Evolutionary conservation across 176 grass and related monocot species (phyloP).

Genomic region (Rhynchospora breviuscula): DNA sequence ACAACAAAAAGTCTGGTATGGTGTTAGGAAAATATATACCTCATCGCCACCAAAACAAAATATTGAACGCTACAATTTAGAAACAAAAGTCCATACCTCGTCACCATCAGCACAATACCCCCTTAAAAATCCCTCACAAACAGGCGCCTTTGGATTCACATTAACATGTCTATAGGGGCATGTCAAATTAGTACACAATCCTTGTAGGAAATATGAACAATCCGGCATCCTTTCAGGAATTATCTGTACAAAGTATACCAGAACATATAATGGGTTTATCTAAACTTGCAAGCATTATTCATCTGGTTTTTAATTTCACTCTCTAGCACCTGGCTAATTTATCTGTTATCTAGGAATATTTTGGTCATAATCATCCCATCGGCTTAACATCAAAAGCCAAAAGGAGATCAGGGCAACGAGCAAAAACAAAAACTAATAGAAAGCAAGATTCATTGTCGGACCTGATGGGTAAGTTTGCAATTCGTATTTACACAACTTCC

Average conservation of each 20-base stretch:
- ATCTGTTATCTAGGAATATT: not conserved
- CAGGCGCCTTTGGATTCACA: slow-evolving; percentile 65
- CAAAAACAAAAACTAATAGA: slow-evolving; percentile 7
- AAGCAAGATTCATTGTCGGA: slow-evolving; percentile 43
- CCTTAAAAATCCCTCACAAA: slow-evolving; percentile 84
- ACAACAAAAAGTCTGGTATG: not conserved
- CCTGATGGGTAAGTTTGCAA: slow-evolving; percentile 97
- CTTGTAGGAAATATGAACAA: slow-evolving; percentile 96
- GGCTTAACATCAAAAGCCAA: not conserved
- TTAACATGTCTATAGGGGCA: slow-evolving; percentile 99
- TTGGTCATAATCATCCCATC: not conserved
- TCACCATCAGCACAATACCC: slow-evolving; percentile 90
- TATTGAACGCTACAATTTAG: not conserved
- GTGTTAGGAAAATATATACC: not conserved
- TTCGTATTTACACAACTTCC: slow-evolving; percentile 66
- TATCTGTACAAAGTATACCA: slow-evolving; percentile 44
- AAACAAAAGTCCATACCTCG: slow-evolving; percentile 53
- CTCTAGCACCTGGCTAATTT: not conserved
- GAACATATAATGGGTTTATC: slow-evolving; percentile 1
- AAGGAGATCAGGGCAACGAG: slow-evolving; percentile 8
- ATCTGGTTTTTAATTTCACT: not conserved
- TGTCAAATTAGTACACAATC: slow-evolving; percentile 71
- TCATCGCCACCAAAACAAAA: not conserved
- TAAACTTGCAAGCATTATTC: not conserved
- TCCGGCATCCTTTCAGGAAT: slow-evolving; percentile 95